A percentile compares a stretch with the other conserved stretches of the same genome.
Conservation (phyloP, 768 basidiomycete species). For the Brasilioporus rufonigricans region DNA sequence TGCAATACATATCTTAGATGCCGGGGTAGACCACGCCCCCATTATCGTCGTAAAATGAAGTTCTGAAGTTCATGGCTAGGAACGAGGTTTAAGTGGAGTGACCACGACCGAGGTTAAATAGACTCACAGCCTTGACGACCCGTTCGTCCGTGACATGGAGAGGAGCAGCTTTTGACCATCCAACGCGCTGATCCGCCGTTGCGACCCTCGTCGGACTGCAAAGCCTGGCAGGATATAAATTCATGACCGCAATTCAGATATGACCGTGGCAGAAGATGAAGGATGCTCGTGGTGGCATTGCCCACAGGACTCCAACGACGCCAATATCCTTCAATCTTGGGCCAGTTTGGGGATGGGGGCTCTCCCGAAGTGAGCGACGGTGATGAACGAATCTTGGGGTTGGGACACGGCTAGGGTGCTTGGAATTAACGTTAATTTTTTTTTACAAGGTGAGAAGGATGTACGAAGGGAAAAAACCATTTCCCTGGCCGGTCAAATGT, state of each 20-base stretch:
- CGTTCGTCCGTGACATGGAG: background rate
- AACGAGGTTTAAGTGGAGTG: background rate
- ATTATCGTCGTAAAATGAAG: background rate
- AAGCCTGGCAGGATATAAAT: background rate
- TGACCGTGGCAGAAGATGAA: background rate
- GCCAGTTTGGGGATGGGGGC: background rate
- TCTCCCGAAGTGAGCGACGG: background rate
- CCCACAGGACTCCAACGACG: background rate
- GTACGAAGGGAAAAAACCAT: background rate
- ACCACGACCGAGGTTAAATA: background rate
- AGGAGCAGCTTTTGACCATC: background rate
- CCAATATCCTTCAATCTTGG: background rate
- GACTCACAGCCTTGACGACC: background rate
- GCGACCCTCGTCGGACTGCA: background rate
- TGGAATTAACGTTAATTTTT: background rate
- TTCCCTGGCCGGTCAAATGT: too few relatives aligned
- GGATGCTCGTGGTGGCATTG: background rate
- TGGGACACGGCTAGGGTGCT: background rate
- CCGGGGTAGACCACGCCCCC: background rate
- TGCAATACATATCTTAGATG: background rate
- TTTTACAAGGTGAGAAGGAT: background rate
- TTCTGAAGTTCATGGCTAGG: background rate
- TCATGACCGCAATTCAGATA: background rate
- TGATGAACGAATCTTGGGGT: background rate
- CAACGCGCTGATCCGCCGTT: background rate